Conservation (phyloP, 805 yeast species). For the Lachancea thermotolerans region DNA sequence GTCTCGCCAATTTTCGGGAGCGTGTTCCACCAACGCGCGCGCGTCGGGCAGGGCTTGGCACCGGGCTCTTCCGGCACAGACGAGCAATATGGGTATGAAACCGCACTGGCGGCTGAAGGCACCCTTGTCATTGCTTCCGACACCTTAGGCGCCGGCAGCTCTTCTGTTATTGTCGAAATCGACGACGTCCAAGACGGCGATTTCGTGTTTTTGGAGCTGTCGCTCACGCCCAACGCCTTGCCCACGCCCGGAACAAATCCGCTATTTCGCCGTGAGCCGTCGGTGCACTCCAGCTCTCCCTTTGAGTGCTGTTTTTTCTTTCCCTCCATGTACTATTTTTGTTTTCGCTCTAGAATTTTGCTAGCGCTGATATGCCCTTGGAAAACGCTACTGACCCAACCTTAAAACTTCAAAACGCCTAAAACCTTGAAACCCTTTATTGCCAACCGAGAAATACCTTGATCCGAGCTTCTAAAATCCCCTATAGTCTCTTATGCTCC, state of each 20-base stretch:
- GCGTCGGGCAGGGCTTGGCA: too few relatives aligned
- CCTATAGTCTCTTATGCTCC: too few relatives aligned
- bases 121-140: conserved; percentile 6
- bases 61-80: background rate
- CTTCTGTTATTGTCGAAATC: conserved; percentile 7
- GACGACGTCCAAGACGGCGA: conserved; percentile 7
- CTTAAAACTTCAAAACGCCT: too few relatives aligned
- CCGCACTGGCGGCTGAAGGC: background rate
- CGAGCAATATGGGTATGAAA: conserved; percentile 1
- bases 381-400: background rate
- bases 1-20: conserved; percentile 19
- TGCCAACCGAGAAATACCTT: too few relatives aligned
- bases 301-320: conserved; percentile 1
- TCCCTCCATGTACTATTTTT: background rate
- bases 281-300: background rate
- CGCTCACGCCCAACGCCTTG: background rate
- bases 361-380: background rate
- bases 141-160: conserved; percentile 1
- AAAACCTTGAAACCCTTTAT: too few relatives aligned
- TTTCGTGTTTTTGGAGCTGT: background rate
- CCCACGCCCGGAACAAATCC: background rate
- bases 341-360: background rate
- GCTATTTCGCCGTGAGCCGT: background rate
- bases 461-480: too few relatives aligned
- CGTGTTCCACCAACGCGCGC: conserved; percentile 17